These are phyloP conservation scores for Cinnamomum chago DNA, from an alignment of 164 flowering plant genomes.

Conservation along the genomic window DNA sequence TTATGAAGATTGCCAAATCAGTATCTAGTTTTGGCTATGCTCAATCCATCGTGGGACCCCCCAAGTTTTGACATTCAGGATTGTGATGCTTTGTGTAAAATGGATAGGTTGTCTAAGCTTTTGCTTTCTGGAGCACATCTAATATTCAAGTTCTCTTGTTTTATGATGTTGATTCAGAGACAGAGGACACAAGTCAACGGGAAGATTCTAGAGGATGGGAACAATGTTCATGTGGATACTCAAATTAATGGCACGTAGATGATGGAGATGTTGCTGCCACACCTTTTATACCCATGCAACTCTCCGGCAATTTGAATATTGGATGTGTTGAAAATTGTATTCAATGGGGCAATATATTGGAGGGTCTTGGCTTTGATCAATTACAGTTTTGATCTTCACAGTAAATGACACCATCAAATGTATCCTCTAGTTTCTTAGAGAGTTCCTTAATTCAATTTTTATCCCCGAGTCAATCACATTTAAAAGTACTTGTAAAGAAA, in stretches of 20 bases:
- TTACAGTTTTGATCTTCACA: background rate
- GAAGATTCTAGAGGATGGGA: conserved; percentile 60
- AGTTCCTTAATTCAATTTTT: background rate
- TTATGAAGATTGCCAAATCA: no score
- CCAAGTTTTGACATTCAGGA: background rate
- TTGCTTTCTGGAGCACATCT: background rate
- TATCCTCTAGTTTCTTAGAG: background rate
- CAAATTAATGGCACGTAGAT: conserved; percentile 46
- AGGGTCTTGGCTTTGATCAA: background rate
- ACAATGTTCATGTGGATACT: conserved; percentile 40
- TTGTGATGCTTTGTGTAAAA: background rate
- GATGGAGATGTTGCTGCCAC: background rate
- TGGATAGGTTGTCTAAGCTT: background rate
- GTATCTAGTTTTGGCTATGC: no score
- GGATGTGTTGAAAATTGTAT: background rate
- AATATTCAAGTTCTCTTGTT: background rate
- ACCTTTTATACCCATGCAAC: background rate
- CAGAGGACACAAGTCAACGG: conserved; percentile 73
- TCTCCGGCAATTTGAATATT: background rate
- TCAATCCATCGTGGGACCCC: background rate
- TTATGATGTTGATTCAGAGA: conserved; percentile 41
- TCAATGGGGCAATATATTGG: background rate
- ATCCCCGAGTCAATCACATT: background rate
- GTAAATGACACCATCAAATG: background rate
- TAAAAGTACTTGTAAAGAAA: background rate